Percentiles rank a stretch among this genome's conserved stretches.
phyloP scores from a whole-genome alignment of 371 early-diverging fungal species.

The Spiromyces aspiralis region DNA sequence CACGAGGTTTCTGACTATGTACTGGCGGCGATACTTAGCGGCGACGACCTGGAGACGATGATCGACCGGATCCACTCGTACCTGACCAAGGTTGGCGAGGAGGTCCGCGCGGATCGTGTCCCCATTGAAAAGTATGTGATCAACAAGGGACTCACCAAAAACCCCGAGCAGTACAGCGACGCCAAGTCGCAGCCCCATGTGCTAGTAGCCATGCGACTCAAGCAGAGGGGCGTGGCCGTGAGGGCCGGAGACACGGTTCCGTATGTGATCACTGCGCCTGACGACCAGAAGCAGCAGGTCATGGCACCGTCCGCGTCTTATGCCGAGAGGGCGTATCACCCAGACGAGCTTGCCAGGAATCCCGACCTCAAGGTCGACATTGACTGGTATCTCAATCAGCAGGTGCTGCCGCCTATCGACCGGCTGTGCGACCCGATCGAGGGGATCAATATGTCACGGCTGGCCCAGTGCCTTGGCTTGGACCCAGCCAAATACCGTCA shows the following conservation, averaged over 20 bases:
- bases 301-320: constrained; percentile 28
- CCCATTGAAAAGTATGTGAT: constrained; percentile 82
- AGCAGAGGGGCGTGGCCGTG: constrained; percentile 48
- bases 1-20: constrained; percentile 74
- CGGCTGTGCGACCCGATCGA: constrained; percentile 82
- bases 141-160: constrained; percentile 89
- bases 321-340: constrained; percentile 74
- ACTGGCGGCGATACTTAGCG: constrained; percentile 52
- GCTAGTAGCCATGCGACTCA: constrained; percentile 81
- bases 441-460: constrained; percentile 56
- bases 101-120: constrained; percentile 51
- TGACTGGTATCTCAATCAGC: constrained; percentile 94
- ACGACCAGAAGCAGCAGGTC: neutral
- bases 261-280: constrained; percentile 62
- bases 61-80: constrained; percentile 60
- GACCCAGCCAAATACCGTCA: constrained; percentile 51
- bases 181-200: constrained; percentile 90
- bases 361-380: constrained; percentile 44
- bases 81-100: constrained; percentile 44
- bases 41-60: constrained; percentile 27
- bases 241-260: constrained; percentile 89
- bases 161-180: constrained; percentile 86
- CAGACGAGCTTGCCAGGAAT: constrained; percentile 66
- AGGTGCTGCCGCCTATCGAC: constrained; percentile 91
- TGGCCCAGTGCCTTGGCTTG: constrained; percentile 81